A percentile compares a stretch with the other conserved stretches of the same genome.
Evolutionary conservation across 2,329 filamentous ascomycete species (phyloP).

Genomic region (Fusarium sp.): DNA sequence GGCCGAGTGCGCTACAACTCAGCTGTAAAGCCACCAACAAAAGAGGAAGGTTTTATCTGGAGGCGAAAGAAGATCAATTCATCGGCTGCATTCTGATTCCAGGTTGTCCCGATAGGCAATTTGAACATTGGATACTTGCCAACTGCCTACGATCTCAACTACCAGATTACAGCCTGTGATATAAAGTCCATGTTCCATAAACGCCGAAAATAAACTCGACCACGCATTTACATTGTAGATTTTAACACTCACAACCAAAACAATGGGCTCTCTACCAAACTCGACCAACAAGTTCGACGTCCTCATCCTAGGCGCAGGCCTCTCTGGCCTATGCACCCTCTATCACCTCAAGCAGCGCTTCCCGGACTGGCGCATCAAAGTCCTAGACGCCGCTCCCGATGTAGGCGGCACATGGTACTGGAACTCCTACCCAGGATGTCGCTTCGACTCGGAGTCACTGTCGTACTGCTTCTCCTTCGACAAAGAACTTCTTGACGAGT

Average conservation of each 20-base stretch:
- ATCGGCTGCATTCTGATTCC: background rate
- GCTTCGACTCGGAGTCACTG: constrained; percentile 54
- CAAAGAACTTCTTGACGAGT: constrained; percentile 32
- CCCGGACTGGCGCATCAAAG: constrained; percentile 34
- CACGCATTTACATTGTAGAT: accelerated
- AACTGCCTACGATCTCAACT: background rate
- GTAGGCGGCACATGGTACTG: constrained; percentile 45
- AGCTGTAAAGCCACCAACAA: background rate
- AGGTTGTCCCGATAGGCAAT: background rate
- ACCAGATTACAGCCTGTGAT: background rate
- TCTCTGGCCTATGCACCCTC: constrained; percentile 55
- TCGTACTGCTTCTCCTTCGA: constrained; percentile 51
- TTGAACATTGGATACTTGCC: background rate
- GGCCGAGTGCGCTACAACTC: background rate
- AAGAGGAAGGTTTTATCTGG: constrained; percentile 34
- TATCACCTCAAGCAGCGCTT: constrained; percentile 52
- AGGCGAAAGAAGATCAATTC: background rate
- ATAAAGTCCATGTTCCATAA: background rate
- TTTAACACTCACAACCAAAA: background rate
- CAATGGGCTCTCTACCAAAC: constrained; percentile 34
- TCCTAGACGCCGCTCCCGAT: constrained; percentile 33
- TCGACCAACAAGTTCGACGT: constrained; percentile 25
- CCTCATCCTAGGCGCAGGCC: constrained; percentile 38
- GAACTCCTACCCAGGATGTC: constrained; percentile 46
- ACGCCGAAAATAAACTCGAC: accelerated